Evolutionary conservation across 164 flowering plant species (phyloP).

Genomic region (Magnolia kwangsiensis): DNA sequence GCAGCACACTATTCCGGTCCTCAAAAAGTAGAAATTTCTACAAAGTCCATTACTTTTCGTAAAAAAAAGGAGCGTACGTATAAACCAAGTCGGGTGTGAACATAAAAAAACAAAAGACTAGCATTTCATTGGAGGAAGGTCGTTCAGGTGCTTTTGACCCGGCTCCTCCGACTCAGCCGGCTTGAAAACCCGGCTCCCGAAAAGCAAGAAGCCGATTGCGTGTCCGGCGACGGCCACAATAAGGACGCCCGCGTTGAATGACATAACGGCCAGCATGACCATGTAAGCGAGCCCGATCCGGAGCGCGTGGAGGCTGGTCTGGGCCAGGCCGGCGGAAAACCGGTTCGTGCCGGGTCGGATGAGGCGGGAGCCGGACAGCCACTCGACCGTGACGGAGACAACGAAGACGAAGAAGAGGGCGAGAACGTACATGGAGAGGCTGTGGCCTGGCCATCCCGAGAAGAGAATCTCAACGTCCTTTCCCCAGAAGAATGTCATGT

Average conservation of each 20-base stretch:
- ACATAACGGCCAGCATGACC: constrained; percentile 39
- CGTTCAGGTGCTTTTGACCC: background rate
- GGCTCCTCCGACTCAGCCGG: background rate
- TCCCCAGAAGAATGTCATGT: constrained; percentile 51
- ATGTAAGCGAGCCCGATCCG: constrained; percentile 33
- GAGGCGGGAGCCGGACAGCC: constrained; percentile 23
- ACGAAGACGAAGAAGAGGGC: constrained; percentile 30
- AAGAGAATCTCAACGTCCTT: constrained; percentile 33
- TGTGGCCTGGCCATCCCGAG: constrained; percentile 38
- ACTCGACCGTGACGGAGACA: constrained; percentile 30
- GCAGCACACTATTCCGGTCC: too few relatives aligned
- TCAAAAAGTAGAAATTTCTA: too few relatives aligned
- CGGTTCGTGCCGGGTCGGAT: constrained; percentile 4
- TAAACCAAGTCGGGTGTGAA: too few relatives aligned
- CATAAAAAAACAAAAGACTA: background rate
- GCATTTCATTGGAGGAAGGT: constrained; percentile 6
- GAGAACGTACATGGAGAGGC: constrained; percentile 35
- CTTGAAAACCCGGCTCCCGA: constrained; percentile 13
- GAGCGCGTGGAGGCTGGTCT: constrained; percentile 21
- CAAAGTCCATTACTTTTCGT: too few relatives aligned
- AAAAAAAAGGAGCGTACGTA: too few relatives aligned
- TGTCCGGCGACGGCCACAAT: constrained; percentile 30
- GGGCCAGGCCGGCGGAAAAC: constrained; percentile 13
- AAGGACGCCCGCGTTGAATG: constrained; percentile 31
- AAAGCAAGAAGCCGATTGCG: constrained; percentile 25